These are phyloP conservation scores for Candida palmyrensis DNA, from an alignment of 805 yeast genomes.

Conservation along the genomic window DNA sequence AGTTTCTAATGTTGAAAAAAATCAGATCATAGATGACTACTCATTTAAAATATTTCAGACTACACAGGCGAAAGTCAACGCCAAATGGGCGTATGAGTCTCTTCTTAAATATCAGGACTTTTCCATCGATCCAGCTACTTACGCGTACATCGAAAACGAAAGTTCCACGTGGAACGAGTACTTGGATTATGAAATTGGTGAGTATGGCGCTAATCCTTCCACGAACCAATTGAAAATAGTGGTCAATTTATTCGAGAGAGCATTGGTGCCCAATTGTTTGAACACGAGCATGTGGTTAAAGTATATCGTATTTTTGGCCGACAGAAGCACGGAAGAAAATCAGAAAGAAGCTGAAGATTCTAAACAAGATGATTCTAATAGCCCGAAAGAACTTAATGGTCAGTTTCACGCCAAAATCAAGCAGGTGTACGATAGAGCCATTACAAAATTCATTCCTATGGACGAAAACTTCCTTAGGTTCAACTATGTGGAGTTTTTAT, in stretches of 20 bases:
- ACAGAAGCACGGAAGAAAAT: too few relatives aligned
- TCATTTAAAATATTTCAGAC: conserved; percentile 37
- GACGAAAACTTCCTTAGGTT: conserved; percentile 18
- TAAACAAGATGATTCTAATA: too few relatives aligned
- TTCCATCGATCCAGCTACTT: conserved; percentile 30
- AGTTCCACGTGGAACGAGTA: conserved; percentile 78
- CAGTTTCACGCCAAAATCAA: conserved; percentile 33
- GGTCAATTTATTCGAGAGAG: conserved; percentile 60
- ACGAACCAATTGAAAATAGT: conserved; percentile 23
- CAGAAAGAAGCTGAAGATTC: too few relatives aligned
- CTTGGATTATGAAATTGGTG: conserved; percentile 51
- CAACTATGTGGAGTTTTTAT: conserved; percentile 20
- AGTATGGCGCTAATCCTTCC: too few relatives aligned
- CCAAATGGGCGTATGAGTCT: conserved; percentile 71
- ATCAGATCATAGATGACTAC: conserved; percentile 39
- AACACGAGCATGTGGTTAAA: conserved; percentile 63
- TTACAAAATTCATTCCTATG: conserved; percentile 33
- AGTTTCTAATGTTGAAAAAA: conserved; percentile 32
- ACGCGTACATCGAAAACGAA: conserved; percentile 29
- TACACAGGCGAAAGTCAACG: conserved; percentile 50
- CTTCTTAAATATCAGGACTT: conserved; percentile 55
- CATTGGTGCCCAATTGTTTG: conserved; percentile 62
- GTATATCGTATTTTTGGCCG: conserved; percentile 54
- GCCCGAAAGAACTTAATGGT: too few relatives aligned
- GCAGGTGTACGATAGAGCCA: conserved; percentile 48